Base-by-base conservation (phyloP, 2,329 filamentous ascomycete genomes). In the Lachnellula subtilissima region DNA sequence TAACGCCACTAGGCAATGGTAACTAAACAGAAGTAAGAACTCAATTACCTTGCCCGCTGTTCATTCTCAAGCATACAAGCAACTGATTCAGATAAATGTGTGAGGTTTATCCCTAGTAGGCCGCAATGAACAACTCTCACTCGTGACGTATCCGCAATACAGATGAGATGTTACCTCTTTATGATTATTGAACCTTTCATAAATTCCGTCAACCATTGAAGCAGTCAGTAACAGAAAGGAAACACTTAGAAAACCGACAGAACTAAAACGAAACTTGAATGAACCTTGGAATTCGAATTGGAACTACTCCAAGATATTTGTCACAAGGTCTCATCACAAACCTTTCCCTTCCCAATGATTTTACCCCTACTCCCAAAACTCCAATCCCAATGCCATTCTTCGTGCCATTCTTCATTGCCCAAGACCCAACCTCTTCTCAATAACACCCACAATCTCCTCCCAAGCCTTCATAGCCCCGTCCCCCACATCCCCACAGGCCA, bases 401-500 rank as follows among this genome's bases (percentile, higher is more conserved):
- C 19, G 23, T 7, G 19, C 4, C 17, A 32, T 53, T 3, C 45
- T 19, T 54, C 50, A 58, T 40, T 22, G n/a, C 8, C 35, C 55
- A 48, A 61, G 39, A 15, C 54, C 52, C 48, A 77, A 59, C 8
- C 72, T 72, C 53, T 78, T 69, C 68, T 88, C 82, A 51, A 92
- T 80, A 1, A 81, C 75, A 9, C 70, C 69, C 9, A 94, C 89
- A 69, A 96, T 88, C 56, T 86, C 80, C 56, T 75, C 80, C 89
- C 89, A 96, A 52, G 89, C 83, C 68, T 81, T 83, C 92, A 96
- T 96, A 1, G 84, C 91, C 4, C 91, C 91, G 42, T 82, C 80
- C 0, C 91, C 91, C 2, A 86, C 79, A 73, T 97, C 92, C 14
- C 91, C 91, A 72, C 92, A 96, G 0, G 91, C 92, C 54, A 96